phyloP scores from a whole-genome alignment of 371 early-diverging fungal species.

The Lichtheimia ramosa region DNA sequence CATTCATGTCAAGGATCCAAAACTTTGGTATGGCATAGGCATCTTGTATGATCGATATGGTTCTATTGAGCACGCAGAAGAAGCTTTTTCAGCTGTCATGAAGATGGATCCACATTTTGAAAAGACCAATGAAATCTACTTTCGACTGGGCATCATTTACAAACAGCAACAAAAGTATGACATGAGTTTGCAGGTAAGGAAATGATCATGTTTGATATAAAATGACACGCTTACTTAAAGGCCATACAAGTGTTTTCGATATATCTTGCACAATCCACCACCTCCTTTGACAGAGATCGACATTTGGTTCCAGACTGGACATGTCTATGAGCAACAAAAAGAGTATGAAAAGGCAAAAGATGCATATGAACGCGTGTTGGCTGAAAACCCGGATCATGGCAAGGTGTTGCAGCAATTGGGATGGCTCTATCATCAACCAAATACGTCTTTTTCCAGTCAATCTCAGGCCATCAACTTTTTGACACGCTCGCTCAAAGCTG shows the following conservation, averaged over 20 bases:
- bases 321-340: slow-evolving; percentile 92
- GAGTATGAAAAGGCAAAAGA: slow-evolving; percentile 87
- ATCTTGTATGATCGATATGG: slow-evolving; percentile 96
- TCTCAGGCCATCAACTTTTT: slow-evolving; percentile 82
- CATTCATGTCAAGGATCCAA: slow-evolving; percentile 73
- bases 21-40: slow-evolving; percentile 98
- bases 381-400: slow-evolving; percentile 88
- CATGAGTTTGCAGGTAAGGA: slow-evolving; percentile 73
- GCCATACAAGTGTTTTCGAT: slow-evolving; percentile 78
- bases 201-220: neutral
- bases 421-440: slow-evolving; percentile 90
- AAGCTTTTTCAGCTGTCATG: slow-evolving; percentile 92
- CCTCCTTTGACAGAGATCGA: slow-evolving; percentile 91
- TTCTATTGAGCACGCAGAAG: slow-evolving; percentile 94
- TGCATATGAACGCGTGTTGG: slow-evolving; percentile 89
- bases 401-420: slow-evolving; percentile 97
- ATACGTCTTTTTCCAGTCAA: slow-evolving; percentile 77
- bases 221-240: neutral
- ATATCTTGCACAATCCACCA: slow-evolving; percentile 86
- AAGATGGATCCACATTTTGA: slow-evolving; percentile 88
- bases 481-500: slow-evolving; percentile 81
- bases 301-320: slow-evolving; percentile 98
- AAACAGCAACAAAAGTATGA: slow-evolving; percentile 92
- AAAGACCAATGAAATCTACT: slow-evolving; percentile 97
- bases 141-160: slow-evolving; percentile 95